phyloP scores from a whole-genome alignment of 192 early-diverging fungal species.

The Umbelopsis sp. region DNA sequence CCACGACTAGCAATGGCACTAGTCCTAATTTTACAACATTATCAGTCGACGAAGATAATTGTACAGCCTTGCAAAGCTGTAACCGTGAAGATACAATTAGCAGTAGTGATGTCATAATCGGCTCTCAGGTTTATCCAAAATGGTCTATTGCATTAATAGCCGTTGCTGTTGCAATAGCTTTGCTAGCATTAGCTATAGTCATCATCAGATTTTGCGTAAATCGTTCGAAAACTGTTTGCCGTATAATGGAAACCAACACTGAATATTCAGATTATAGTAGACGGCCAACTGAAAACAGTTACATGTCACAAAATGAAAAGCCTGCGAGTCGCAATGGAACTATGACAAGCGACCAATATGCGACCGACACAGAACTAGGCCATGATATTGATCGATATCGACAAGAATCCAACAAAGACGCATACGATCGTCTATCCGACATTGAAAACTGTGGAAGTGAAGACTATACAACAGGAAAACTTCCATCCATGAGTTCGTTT shows the following conservation, averaged over 20 bases:
- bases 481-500: not conserved
- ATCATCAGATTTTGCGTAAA: not conserved
- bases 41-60: not conserved
- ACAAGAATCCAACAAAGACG: not conserved
- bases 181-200: not conserved
- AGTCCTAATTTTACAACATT: not conserved
- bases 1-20: not conserved
- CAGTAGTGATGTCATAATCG: not conserved
- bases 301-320: not conserved
- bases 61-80: not conserved
- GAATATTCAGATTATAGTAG: constrained; percentile 2
- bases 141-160: not conserved
- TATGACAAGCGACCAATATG: not conserved
- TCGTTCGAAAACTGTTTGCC: not conserved
- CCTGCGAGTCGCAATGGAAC: not conserved
- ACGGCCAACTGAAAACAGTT: not conserved
- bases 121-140: constrained; percentile 9
- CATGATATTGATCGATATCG: not conserved
- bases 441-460: not conserved
- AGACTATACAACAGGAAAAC: not conserved
- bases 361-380: not conserved
- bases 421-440: not conserved
- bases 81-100: not conserved
- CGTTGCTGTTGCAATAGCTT: not conserved
- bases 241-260: not conserved